Conservation (phyloP, 2,329 filamentous ascomycete genomes). For the Penicillium crustosum region DNA sequence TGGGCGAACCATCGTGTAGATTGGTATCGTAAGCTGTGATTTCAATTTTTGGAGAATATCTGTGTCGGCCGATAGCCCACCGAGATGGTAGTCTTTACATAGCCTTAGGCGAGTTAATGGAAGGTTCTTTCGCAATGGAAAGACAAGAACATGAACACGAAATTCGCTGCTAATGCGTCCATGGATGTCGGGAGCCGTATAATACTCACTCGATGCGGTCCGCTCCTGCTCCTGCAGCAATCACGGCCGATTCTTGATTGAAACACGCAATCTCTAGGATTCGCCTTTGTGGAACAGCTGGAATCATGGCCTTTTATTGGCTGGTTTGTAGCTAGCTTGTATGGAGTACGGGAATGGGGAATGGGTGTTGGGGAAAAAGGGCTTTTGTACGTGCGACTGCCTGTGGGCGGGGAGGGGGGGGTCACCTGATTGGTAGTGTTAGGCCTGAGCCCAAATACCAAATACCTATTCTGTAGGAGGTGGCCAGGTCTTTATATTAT, state of each 20-base stretch:
- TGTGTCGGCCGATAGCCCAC: conserved; percentile 19
- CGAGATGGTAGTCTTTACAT: conserved; percentile 22
- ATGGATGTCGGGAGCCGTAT: too few relatives aligned
- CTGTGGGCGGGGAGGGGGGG: too few relatives aligned
- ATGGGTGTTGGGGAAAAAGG: neutral
- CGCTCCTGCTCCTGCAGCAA: conserved; percentile 46
- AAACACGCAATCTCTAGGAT: conserved; percentile 52
- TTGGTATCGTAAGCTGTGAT: conserved; percentile 37
- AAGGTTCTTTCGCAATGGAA: too few relatives aligned
- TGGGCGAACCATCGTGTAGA: conserved; percentile 57
- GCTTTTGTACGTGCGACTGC: neutral
- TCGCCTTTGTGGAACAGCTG: neutral
- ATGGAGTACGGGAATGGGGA: too few relatives aligned
- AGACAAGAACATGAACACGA: too few relatives aligned
- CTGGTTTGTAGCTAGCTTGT: neutral
- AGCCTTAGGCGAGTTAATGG: conserved; percentile 12
- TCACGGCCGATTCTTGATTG: conserved; percentile 44
- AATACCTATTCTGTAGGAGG: neutral
- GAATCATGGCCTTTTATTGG: neutral
- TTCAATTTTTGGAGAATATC: conserved; percentile 27
- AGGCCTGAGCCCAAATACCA: too few relatives aligned
- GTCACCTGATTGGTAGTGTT: neutral
- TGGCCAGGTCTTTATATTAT: neutral
- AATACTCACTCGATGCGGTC: conserved; percentile 50
- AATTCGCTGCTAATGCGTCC: too few relatives aligned